Evolutionary conservation across 768 basidiomycete species (phyloP).

Genomic region (Auriscalpium vulgare): DNA sequence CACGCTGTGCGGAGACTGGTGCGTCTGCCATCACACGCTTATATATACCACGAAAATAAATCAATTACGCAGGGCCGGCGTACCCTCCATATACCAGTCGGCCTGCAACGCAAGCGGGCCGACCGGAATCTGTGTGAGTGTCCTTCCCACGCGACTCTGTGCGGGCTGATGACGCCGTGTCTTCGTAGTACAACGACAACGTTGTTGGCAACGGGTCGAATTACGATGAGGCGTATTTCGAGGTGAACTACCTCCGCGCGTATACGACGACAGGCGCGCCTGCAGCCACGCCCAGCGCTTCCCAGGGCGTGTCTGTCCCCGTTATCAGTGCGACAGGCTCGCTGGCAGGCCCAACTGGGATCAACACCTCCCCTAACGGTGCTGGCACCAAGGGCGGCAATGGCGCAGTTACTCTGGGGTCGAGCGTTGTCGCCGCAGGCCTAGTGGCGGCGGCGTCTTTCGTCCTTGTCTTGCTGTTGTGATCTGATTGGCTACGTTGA

Average conservation of each 20-base stretch:
- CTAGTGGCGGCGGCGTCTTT: constrained; percentile 1
- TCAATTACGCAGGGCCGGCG: constrained; percentile 38
- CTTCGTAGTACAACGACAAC: constrained; percentile 39
- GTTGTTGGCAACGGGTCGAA: constrained; percentile 47
- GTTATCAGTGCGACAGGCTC: constrained; percentile 2
- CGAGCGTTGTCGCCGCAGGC: background rate
- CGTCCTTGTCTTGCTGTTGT: background rate
- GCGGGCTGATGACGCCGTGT: background rate
- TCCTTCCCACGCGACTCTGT: background rate
- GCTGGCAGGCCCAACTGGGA: background rate
- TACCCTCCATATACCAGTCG: constrained; percentile 32
- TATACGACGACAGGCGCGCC: constrained; percentile 32
- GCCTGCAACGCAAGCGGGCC: constrained; percentile 32
- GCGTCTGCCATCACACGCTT: constrained; percentile 6
- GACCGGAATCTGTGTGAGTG: constrained; percentile 36
- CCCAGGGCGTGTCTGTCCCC: background rate
- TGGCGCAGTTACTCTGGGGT: too few relatives aligned
- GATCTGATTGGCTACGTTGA: background rate
- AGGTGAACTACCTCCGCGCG: constrained; percentile 58
- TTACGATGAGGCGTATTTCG: constrained; percentile 57
- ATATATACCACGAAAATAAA: background rate
- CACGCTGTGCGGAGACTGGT: constrained; percentile 49
- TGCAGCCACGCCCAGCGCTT: constrained; percentile 8
- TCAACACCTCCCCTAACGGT: background rate
- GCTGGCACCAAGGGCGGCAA: background rate